phyloP scores from a whole-genome alignment of 1,284 basidiomycete genomes.

The Leccinum griseonigrum region DNA sequence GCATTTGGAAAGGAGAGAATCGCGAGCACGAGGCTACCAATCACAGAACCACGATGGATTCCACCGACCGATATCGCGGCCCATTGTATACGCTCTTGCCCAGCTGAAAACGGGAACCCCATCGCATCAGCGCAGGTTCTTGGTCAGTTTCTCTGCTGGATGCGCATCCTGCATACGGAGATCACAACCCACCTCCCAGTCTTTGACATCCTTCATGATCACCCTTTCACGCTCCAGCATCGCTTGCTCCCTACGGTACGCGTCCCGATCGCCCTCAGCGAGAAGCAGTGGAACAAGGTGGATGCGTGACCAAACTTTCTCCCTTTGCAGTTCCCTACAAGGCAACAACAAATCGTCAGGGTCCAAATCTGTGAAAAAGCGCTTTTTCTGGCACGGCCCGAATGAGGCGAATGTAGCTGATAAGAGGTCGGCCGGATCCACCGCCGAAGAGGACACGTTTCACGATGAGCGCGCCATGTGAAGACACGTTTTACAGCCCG shows the following conservation, averaged over 20 bases:
- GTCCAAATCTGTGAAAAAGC: constrained; percentile 39
- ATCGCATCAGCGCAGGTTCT: constrained; percentile 3
- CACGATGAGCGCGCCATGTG: constrained; percentile 32
- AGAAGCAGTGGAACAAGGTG: constrained; percentile 90
- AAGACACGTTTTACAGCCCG: constrained; percentile 63
- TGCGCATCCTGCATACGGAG: constrained; percentile 15
- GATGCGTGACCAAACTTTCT: constrained; percentile 95
- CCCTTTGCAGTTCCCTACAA: constrained; percentile 87
- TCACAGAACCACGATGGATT: constrained; percentile 60
- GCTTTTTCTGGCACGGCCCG: constrained; percentile 41
- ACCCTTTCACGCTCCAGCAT: constrained; percentile 78
- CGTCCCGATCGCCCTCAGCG: constrained; percentile 92
- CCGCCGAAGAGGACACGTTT: constrained; percentile 31
- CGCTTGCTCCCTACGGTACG: constrained; percentile 82
- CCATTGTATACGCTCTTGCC: constrained; percentile 89
- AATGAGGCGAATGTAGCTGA: constrained; percentile 34
- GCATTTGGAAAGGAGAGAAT: constrained; percentile 12
- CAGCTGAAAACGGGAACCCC: constrained; percentile 41
- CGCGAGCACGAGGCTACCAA: constrained; percentile 25
- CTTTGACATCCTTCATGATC: constrained; percentile 95
- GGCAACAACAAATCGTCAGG: constrained; percentile 26
- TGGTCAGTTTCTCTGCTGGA: constrained; percentile 29
- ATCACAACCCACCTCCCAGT: constrained; percentile 82
- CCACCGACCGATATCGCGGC: constrained; percentile 70
- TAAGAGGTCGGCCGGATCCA: constrained; percentile 69